phyloP scores from a whole-genome alignment of 306 rosid species.

The Cicer judaicum region DNA sequence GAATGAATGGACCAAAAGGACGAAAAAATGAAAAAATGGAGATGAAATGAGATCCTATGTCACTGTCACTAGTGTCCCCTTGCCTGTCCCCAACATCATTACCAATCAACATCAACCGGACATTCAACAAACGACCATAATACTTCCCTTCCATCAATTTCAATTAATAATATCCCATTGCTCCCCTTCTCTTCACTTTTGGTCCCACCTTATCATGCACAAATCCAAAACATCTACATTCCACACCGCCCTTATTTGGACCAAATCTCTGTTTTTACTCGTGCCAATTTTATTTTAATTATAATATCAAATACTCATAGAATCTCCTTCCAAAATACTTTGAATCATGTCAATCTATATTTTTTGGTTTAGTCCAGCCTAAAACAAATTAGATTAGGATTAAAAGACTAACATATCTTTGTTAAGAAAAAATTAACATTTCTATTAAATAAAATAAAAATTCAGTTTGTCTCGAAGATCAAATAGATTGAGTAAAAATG shows the following conservation, averaged over 20 bases:
- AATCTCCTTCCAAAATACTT: too few relatives aligned
- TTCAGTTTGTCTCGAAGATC: too few relatives aligned
- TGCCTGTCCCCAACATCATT: slow-evolving; percentile 63
- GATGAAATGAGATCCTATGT: slow-evolving; percentile 50
- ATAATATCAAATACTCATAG: too few relatives aligned
- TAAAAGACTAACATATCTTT: not conserved
- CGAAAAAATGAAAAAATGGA: slow-evolving; percentile 1
- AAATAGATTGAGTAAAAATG: too few relatives aligned
- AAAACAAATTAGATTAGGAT: not conserved
- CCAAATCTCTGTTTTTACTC: slow-evolving; percentile 45
- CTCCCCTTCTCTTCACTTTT: slow-evolving; percentile 4
- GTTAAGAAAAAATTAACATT: not conserved
- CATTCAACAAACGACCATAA: slow-evolving; percentile 70
- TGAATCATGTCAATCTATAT: too few relatives aligned
- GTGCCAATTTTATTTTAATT: not conserved
- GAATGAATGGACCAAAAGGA: slow-evolving; percentile 32
- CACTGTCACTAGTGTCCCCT: slow-evolving; percentile 62
- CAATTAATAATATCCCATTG: slow-evolving; percentile 41
- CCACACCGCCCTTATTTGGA: slow-evolving; percentile 18
- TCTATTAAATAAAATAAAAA: not conserved
- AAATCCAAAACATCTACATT: slow-evolving; percentile 40
- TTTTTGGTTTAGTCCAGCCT: not conserved
- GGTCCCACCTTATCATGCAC: slow-evolving; percentile 43
- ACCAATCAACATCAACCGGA: slow-evolving; percentile 61
- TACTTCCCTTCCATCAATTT: slow-evolving; percentile 48